Evolutionary conservation across 2,329 filamentous ascomycete species (phyloP).

Genomic region (Cercospora citrullina): DNA sequence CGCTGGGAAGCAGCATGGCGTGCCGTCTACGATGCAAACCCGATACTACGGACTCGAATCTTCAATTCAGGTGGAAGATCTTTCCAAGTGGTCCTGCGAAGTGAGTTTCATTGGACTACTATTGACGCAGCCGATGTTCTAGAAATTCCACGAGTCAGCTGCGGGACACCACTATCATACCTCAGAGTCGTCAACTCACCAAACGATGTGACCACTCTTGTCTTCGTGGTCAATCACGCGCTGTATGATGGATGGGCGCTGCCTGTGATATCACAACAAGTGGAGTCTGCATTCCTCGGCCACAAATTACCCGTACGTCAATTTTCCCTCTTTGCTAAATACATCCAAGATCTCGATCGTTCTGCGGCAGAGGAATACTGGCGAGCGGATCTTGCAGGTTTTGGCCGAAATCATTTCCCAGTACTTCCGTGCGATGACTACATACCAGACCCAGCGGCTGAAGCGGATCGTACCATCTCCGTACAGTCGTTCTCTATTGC

Average conservation of each 20-base stretch:
- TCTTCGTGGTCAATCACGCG: background rate
- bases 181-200: background rate
- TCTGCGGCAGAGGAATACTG: background rate
- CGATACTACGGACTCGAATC: background rate
- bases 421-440: background rate
- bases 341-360: background rate
- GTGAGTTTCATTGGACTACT: background rate
- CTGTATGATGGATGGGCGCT: background rate
- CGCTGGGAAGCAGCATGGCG: background rate
- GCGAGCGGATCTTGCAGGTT: background rate
- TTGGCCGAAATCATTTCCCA: background rate
- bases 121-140: background rate
- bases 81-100: background rate
- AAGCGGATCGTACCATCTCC: background rate
- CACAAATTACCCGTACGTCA: background rate
- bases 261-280: background rate
- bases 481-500: background rate
- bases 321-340: background rate
- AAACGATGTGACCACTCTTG: background rate
- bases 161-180: background rate
- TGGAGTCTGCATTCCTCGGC: background rate
- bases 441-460: background rate
- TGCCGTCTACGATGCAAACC: background rate
- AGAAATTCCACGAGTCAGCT: background rate
- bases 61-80: background rate